A percentile compares a stretch with the other conserved stretches of the same genome.
Evolutionary conservation across 371 early-diverging fungal genomes (phyloP).

Genomic region (Haplosporangium sp.): DNA sequence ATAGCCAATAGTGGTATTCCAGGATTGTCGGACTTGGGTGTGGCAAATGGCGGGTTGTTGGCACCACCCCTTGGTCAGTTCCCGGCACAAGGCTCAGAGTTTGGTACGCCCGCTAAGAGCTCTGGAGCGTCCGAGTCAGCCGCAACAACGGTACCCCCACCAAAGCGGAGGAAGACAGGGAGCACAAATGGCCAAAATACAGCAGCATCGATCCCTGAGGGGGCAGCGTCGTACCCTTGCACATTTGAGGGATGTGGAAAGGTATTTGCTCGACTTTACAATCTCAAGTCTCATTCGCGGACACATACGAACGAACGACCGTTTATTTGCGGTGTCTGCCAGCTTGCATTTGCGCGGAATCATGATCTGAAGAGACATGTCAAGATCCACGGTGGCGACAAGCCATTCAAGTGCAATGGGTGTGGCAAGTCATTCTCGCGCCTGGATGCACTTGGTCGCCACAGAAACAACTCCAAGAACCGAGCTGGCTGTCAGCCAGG

Average conservation of each 20-base stretch:
- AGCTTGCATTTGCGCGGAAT: conserved; percentile 84
- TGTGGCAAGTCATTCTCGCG: conserved; percentile 84
- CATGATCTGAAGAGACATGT: conserved; percentile 90
- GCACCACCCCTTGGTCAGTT: conserved; percentile 43
- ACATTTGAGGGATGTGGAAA: conserved; percentile 77
- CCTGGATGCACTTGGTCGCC: conserved; percentile 59
- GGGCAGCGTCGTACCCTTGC: conserved; percentile 62
- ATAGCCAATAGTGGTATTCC: conserved; percentile 32
- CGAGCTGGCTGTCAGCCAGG: conserved; percentile 31
- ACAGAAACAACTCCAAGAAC: conserved; percentile 48
- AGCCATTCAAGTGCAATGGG: conserved; percentile 83
- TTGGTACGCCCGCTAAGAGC: conserved; percentile 31
- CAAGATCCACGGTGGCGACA: conserved; percentile 87
- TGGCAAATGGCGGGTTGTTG: conserved; percentile 9
- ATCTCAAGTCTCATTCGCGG: conserved; percentile 82
- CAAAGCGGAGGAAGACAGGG: conserved; percentile 32
- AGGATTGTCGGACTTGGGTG: conserved; percentile 24
- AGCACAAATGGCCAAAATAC: conserved; percentile 34
- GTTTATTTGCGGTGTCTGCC: conserved; percentile 79
- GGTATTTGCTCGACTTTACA: conserved; percentile 81
- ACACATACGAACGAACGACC: conserved; percentile 87
- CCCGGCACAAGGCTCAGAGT: conserved; percentile 52
- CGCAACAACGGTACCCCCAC: conserved; percentile 5
- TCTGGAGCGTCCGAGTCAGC: conserved; percentile 8
- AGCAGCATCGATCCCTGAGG: conserved; percentile 52